Evolutionary conservation across 2,329 filamentous ascomycete species (phyloP).

Genomic region (Cercospora beticola): DNA sequence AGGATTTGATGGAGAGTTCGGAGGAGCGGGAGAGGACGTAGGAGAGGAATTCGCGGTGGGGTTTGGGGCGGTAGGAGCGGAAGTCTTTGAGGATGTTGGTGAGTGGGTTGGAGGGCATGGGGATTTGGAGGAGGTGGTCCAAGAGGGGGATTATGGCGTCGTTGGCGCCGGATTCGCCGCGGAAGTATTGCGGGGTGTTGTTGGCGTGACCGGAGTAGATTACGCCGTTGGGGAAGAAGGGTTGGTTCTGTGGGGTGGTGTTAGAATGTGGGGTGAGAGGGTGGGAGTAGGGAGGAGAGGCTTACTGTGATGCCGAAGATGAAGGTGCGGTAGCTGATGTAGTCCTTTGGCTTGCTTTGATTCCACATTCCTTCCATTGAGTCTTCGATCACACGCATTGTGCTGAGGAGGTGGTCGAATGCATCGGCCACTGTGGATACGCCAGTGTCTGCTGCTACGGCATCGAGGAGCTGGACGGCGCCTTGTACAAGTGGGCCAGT

Average conservation of each 20-base stretch:
- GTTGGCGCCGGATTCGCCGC: conserved; percentile 90
- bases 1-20: conserved; percentile 57
- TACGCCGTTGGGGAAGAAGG: conserved; percentile 91
- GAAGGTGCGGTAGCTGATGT: conserved; percentile 90
- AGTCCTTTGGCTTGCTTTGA: conserved; percentile 78
- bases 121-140: conserved; percentile 81
- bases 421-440: conserved; percentile 25
- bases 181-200: conserved; percentile 70
- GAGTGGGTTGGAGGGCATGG: conserved; percentile 85
- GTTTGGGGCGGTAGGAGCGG: conserved; percentile 81
- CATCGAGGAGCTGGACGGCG: conserved; percentile 65
- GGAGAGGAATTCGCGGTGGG: conserved; percentile 81
- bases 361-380: conserved; percentile 71
- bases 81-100: conserved; percentile 88
- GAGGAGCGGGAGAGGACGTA: conserved; percentile 61
- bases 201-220: conserved; percentile 77
- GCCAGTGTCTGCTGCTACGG: conserved; percentile 36
- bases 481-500: conserved; percentile 76
- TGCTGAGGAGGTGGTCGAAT: conserved; percentile 33
- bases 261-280: not conserved
- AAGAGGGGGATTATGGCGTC: conserved; percentile 87
- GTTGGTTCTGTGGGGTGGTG: conserved; percentile 56
- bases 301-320: conserved; percentile 83
- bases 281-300: too few species aligned
- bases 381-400: conserved; percentile 37